These are phyloP conservation scores for Talaromyces sp. DNA, from an alignment of 2,329 filamentous ascomycete species.

Conservation along the genomic window DNA sequence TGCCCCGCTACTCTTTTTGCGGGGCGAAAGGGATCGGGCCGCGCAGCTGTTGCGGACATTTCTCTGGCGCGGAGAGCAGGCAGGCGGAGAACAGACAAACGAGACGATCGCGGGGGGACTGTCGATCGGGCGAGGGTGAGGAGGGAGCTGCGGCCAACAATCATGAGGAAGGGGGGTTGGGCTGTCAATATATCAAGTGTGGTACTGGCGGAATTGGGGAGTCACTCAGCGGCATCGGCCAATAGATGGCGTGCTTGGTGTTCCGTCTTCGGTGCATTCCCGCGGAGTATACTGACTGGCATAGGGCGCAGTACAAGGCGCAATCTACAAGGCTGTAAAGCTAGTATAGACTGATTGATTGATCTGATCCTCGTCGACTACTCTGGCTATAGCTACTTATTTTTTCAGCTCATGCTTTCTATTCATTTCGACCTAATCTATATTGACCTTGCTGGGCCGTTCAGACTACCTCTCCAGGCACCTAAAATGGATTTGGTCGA, in stretches of 20 bases:
- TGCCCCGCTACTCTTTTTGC: slow-evolving; percentile 54
- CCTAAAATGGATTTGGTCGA: too few species aligned
- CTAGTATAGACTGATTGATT: too few species aligned
- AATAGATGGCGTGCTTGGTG: slow-evolving; percentile 25
- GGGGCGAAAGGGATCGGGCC: slow-evolving; percentile 48
- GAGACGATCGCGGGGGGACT: neutral
- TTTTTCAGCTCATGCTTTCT: too few species aligned
- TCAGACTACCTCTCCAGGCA: too few species aligned
- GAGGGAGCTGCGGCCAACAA: slow-evolving; percentile 8
- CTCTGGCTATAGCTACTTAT: too few species aligned
- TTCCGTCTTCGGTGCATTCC: slow-evolving; percentile 9
- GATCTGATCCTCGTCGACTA: too few species aligned
- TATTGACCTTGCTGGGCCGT: too few species aligned
- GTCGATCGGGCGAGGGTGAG: slow-evolving; percentile 9
- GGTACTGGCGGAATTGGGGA: slow-evolving; percentile 5
- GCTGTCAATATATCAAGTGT: slow-evolving; percentile 1
- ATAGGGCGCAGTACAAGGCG: neutral
- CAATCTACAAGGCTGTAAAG: neutral
- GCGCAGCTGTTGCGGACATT: slow-evolving; percentile 44
- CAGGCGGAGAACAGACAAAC: slow-evolving; percentile 22
- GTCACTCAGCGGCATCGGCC: neutral
- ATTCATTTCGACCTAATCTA: too few species aligned
- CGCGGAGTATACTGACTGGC: neutral
- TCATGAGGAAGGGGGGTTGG: slow-evolving; percentile 5
- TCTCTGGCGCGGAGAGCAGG: slow-evolving; percentile 29